Evolutionary conservation across 306 rosid genomes (phyloP), one percentile per base, ranked within the genome.

Genomic region (Datisca glomerata): DNA sequence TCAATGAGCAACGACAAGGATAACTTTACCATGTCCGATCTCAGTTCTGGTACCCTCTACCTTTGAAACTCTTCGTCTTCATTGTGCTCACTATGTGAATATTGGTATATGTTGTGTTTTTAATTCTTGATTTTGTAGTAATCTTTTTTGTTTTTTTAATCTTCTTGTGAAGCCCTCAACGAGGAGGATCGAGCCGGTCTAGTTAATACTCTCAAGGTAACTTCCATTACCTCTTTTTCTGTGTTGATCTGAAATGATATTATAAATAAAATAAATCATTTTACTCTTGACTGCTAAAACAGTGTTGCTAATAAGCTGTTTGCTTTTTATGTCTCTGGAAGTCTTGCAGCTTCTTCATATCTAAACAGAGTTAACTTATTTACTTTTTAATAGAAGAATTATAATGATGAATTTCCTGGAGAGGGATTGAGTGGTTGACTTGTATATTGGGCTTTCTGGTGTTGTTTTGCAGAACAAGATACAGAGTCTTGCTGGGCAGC

Each of bases 151-250:
- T 12, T n/a, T 11, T 0, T 43, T 4, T 38, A 10, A 11, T 17
- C 0, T 16, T 11, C 7, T 12, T 29, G 12, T 28, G 36, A 18
- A 86, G 96, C 76, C 63, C 78, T 86, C 20, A 75, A 75, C 46
- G 76, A 70, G 49, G 83, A 55, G 44, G 59, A 81, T 65, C 72
- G 82, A 61, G 83, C 82, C 3, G 96, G 69, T 46, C 78, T 86
- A 6, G 91, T 86, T 15, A 86, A 81, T 65, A 93, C 83, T 52
- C 83, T 86, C 39, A 81, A 86, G 91, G 96, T 85, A 41, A 29
- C 41, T 45, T 24, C 24, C 12, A 23, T 31, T 53, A 4, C 6
- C 34, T 36, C 6, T 28, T 14, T 0, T 3, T 0, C 12, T n/a
- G n/a, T n/a, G n/a, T n/a, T n/a, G n/a, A n/a, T n/a, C n/a, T n/a